Evolutionary conservation across 176 grass and related monocot genomes (phyloP).

Genomic region (Rhipidocladum racemiflorum): DNA sequence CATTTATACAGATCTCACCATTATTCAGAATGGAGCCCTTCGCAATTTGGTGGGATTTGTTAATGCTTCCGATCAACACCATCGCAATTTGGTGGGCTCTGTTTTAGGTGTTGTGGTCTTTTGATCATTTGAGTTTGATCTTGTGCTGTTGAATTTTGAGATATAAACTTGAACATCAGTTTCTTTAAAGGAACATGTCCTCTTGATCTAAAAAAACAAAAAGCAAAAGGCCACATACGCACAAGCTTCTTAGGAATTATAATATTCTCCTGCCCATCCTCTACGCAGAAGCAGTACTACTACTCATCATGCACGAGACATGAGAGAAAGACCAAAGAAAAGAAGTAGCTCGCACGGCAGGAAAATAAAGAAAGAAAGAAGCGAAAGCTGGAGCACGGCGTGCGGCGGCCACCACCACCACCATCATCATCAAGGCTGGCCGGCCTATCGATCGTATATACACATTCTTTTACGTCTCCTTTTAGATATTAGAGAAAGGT

Average conservation of each 20-base stretch:
- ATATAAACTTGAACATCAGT: too few species aligned
- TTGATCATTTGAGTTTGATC: too few species aligned
- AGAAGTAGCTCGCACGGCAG: background rate
- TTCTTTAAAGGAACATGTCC: too few species aligned
- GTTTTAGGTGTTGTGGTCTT: too few species aligned
- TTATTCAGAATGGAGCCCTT: too few species aligned
- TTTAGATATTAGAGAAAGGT: conserved; percentile 26
- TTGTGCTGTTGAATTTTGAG: too few species aligned
- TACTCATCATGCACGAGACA: conserved; percentile 13
- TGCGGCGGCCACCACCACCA: conserved; percentile 25
- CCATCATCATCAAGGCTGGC: background rate
- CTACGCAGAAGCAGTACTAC: background rate
- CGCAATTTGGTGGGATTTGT: too few species aligned
- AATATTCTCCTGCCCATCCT: background rate
- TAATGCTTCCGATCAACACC: too few species aligned
- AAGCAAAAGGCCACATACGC: too few species aligned
- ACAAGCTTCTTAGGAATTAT: background rate
- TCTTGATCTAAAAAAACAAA: too few species aligned
- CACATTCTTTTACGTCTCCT: conserved; percentile 21
- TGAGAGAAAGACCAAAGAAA: conserved; percentile 16
- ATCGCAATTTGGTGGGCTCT: too few species aligned
- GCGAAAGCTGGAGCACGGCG: conserved; percentile 50
- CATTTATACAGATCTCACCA: too few species aligned
- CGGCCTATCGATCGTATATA: background rate
- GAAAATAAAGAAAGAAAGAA: conserved; percentile 4